phyloP scores from a whole-genome alignment of 352 stramenopile species.

The Phytophthora macrochlamydospora region DNA sequence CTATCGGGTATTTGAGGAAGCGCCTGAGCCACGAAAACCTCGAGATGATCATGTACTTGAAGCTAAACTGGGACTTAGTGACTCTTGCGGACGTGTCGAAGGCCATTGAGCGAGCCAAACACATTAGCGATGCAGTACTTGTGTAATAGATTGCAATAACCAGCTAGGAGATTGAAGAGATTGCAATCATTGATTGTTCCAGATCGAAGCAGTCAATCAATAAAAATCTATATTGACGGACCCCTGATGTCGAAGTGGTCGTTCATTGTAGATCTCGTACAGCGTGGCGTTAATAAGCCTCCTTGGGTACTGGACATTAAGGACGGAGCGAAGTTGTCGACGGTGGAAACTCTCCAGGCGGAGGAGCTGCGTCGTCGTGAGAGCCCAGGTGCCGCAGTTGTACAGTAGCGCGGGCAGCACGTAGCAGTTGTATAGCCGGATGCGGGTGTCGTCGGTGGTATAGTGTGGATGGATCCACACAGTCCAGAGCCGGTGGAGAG shows the following conservation, averaged over 20 bases:
- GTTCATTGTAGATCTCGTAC: neutral
- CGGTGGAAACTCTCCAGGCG: constrained; percentile 1
- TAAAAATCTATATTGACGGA: too few species aligned
- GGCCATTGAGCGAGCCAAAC: too few species aligned
- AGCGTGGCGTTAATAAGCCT: neutral
- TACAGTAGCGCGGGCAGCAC: constrained; percentile 5
- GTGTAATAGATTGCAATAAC: too few species aligned
- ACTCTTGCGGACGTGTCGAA: too few species aligned
- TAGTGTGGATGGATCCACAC: constrained; percentile 3
- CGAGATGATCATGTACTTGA: too few species aligned
- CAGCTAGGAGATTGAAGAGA: too few species aligned
- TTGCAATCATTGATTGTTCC: too few species aligned
- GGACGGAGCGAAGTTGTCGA: constrained; percentile 3
- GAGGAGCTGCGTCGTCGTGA: neutral
- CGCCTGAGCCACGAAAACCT: too few species aligned
- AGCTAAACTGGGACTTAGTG: too few species aligned
- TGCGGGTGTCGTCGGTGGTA: neutral
- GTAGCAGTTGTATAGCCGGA: constrained; percentile 16
- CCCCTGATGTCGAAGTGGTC: neutral
- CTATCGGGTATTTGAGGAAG: too few species aligned
- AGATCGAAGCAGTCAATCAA: too few species aligned
- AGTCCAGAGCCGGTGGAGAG: constrained; percentile 11
- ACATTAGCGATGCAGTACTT: too few species aligned
- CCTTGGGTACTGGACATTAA: neutral
- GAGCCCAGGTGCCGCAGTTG: constrained; percentile 1